Conservation (phyloP, 768 basidiomycete genomes). For the Rhodotorula paludigena region DNA sequence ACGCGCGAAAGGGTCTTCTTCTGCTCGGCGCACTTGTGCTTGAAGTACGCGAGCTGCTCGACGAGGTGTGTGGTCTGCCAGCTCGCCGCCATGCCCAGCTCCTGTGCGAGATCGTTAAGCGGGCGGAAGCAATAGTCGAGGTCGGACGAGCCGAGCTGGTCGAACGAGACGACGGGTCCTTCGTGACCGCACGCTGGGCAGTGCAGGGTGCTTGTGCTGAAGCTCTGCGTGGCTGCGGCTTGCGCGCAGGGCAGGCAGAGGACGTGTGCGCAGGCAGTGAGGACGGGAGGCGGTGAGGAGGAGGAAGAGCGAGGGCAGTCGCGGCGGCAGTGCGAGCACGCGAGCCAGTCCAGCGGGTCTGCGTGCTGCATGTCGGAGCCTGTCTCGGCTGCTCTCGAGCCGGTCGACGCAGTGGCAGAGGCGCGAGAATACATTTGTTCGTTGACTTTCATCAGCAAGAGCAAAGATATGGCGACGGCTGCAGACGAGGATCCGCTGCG, state of each 20-base stretch:
- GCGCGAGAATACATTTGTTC: no score
- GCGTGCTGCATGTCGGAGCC: neutral
- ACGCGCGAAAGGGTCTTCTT: conserved; percentile 7
- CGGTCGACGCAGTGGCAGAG: no score
- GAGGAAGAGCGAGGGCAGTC: neutral
- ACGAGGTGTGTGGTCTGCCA: conserved; percentile 18
- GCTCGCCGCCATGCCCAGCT: conserved; percentile 2
- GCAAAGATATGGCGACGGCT: neutral
- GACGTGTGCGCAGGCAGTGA: conserved; percentile 22
- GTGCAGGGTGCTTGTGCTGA: neutral
- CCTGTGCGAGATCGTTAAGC: neutral
- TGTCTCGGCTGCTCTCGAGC: no score
- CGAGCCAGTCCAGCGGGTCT: conserved; percentile 10
- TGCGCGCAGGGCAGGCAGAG: conserved; percentile 13
- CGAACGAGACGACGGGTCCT: conserved; percentile 9
- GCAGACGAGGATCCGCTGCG: neutral
- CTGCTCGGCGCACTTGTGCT: conserved; percentile 25
- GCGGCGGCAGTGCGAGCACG: conserved; percentile 16
- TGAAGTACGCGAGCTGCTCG: conserved; percentile 19
- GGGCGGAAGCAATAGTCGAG: conserved; percentile 18
- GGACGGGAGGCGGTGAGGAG: neutral
- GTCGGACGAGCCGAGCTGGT: neutral
- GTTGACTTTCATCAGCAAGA: no score
- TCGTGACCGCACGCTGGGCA: conserved; percentile 16
- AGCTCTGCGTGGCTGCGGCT: neutral